Percentiles rank a stretch among this genome's conserved stretches.
Conservation (phyloP, 2,329 filamentous ascomycete species). For the Beauveria rudraprayagi region DNA sequence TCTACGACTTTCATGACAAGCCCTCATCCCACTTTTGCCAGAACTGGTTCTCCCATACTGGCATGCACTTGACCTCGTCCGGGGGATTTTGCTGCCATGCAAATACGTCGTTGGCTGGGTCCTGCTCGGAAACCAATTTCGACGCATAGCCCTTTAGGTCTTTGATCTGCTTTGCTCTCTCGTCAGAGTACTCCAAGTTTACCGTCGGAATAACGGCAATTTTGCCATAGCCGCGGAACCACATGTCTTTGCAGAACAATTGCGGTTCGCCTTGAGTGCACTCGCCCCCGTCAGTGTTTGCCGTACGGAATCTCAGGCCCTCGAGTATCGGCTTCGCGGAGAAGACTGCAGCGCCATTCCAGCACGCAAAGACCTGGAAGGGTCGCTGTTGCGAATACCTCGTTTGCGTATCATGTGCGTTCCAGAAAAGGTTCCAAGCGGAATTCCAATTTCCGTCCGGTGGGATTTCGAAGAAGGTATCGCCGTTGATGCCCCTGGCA, state of each 20-base stretch:
- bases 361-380: constrained; percentile 54
- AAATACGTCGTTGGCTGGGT: constrained; percentile 25
- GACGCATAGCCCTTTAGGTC: constrained; percentile 40
- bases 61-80: constrained; percentile 39
- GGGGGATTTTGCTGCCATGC: constrained; percentile 38
- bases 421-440: constrained; percentile 46
- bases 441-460: constrained; percentile 39
- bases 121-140: constrained; percentile 24
- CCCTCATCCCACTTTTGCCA: constrained; percentile 35
- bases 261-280: constrained; percentile 48
- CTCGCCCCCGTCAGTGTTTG: constrained; percentile 3
- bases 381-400: constrained; percentile 32
- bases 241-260: constrained; percentile 50
- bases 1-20: neutral
- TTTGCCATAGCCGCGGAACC: constrained; percentile 38
- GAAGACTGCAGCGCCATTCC: constrained; percentile 49
- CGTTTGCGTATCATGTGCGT: constrained; percentile 28
- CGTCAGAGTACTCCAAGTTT: constrained; percentile 46
- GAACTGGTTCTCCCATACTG: constrained; percentile 30
- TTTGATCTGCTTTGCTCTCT: constrained; percentile 38
- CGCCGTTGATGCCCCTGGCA: constrained; percentile 41
- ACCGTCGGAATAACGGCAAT: constrained; percentile 49
- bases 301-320: constrained; percentile 37
- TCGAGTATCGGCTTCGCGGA: constrained; percentile 38
- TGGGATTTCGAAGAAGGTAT: constrained; percentile 47